phyloP scores from a whole-genome alignment of 75 land plant species.

The Picea glauca region DNA sequence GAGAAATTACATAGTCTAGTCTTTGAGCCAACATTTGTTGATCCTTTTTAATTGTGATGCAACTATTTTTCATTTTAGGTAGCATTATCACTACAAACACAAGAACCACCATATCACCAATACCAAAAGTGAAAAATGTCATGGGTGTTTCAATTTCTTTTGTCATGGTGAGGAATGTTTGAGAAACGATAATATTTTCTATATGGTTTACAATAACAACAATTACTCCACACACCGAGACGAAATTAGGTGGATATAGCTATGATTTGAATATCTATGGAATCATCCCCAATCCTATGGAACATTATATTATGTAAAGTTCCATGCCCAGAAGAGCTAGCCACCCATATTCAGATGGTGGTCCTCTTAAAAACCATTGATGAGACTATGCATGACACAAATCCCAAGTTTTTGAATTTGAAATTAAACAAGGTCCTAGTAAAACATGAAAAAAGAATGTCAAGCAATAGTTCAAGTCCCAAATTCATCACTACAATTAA shows the following conservation, averaged over 20 bases:
- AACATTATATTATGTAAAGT: conserved; percentile 49
- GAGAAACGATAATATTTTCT: conserved; percentile 66
- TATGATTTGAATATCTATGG: conserved; percentile 94
- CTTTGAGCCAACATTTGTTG: no score
- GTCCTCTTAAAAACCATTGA: conserved; percentile 60
- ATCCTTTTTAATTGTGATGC: no score
- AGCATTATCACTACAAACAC: conserved; percentile 53
- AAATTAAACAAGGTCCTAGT: conserved; percentile 63
- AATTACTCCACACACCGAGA: conserved; percentile 76
- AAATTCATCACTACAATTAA: neutral
- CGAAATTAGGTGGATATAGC: conserved; percentile 71
- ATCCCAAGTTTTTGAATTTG: conserved; percentile 7
- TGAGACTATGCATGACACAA: conserved; percentile 30
- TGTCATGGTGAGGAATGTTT: conserved; percentile 69
- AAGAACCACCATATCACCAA: conserved; percentile 37
- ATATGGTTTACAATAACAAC: conserved; percentile 80
- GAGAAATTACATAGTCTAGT: no score
- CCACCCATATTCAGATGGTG: conserved; percentile 71
- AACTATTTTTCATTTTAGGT: conserved; percentile 61
- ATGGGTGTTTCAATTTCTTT: conserved; percentile 59
- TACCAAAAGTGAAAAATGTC: conserved; percentile 69
- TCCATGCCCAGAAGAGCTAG: conserved; percentile 54
- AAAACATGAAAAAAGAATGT: conserved; percentile 30
- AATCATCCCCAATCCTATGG: conserved; percentile 77
- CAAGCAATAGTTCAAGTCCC: neutral